Conservation (phyloP, 2,329 filamentous ascomycete species). For the Aplosporella prunicola region DNA sequence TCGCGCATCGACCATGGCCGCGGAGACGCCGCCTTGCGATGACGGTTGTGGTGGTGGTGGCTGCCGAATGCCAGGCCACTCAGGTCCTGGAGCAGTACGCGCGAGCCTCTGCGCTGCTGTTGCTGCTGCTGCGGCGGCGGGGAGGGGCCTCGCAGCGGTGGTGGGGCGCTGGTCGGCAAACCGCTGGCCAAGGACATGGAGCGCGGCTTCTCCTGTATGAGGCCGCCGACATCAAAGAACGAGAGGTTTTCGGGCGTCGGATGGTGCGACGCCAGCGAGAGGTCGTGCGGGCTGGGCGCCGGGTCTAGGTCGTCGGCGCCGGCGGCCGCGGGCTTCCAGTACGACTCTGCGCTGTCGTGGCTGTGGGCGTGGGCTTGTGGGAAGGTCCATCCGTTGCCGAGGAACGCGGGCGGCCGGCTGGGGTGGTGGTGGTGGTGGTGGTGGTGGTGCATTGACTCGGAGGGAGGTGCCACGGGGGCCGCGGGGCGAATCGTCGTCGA, state of each 20-base stretch:
- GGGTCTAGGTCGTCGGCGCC: no score
- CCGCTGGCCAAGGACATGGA: slow-evolving; percentile 53
- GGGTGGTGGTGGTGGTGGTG: not conserved
- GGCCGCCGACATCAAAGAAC: slow-evolving; percentile 76
- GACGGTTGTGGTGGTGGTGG: no score
- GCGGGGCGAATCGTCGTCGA: slow-evolving; percentile 33
- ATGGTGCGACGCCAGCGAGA: no score
- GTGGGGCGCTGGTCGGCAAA: no score
- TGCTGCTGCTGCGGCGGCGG: slow-evolving; percentile 26
- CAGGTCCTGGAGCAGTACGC: slow-evolving; percentile 23
- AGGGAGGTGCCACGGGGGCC: slow-evolving; percentile 17
- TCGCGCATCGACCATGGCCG: slow-evolving; percentile 8
- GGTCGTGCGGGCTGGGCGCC: slow-evolving; percentile 31
- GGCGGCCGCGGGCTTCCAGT: slow-evolving; percentile 16
- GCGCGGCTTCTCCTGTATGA: slow-evolving; percentile 64
- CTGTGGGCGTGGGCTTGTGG: slow-evolving; percentile 16
- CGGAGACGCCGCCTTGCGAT: no score
- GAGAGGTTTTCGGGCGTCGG: no score
- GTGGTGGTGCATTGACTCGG: slow-evolving; percentile 21
- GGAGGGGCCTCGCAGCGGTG: no score
- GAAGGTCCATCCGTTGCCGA: slow-evolving; percentile 24
- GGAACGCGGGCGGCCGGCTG: slow-evolving; percentile 4
- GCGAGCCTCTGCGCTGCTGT: slow-evolving; percentile 27
- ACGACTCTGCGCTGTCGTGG: slow-evolving; percentile 18
- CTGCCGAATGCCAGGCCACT: slow-evolving; percentile 18